Evolutionary conservation across 164 flowering plant genomes (phyloP).

Genomic region (Vitis cinerea): DNA sequence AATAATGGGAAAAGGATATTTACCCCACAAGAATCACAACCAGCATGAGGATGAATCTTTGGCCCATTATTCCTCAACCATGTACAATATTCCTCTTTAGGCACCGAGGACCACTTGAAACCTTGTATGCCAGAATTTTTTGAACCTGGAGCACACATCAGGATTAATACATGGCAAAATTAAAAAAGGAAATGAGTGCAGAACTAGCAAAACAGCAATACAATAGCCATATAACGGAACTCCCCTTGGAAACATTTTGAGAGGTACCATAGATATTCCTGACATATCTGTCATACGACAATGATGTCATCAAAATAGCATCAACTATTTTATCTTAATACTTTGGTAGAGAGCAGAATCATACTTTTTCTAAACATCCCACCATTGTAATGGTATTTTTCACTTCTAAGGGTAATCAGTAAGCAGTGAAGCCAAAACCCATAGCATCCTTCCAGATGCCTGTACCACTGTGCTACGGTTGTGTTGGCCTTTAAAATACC

Average conservation of each 20-base stretch:
- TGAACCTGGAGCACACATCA: constrained; percentile 38
- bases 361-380: too few species aligned
- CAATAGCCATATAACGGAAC: too few species aligned
- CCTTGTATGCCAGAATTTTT: constrained; percentile 16
- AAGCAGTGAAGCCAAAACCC: too few species aligned
- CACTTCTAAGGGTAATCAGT: too few species aligned
- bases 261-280: neutral
- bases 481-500: too few species aligned
- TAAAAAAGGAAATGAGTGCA: neutral
- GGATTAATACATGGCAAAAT: neutral
- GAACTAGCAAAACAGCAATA: neutral
- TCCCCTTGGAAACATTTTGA: neutral
- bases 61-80: constrained; percentile 25
- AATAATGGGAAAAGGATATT: constrained; percentile 4
- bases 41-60: constrained; percentile 48
- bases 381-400: too few species aligned
- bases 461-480: too few species aligned
- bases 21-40: constrained; percentile 97
- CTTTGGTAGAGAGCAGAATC: too few species aligned
- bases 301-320: neutral
- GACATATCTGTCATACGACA: neutral
- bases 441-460: too few species aligned
- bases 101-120: constrained; percentile 4
- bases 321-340: neutral
- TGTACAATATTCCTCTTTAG: constrained; percentile 16